Conservation (phyloP, 805 yeast species). For the Candida nanaspora region DNA sequence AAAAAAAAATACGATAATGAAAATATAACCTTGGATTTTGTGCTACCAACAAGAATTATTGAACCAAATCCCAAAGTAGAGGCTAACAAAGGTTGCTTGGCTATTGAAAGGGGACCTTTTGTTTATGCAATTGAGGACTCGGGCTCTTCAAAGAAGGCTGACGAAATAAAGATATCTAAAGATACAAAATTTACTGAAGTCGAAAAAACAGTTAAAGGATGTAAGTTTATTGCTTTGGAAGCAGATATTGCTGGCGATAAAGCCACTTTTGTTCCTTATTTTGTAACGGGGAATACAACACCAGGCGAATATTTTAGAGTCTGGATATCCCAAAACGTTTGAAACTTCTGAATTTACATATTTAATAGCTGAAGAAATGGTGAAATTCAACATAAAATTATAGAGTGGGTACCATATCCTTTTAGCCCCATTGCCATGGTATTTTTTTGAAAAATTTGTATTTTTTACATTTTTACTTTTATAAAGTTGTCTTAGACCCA, state of each 20-base stretch:
- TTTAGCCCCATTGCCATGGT: too few species aligned
- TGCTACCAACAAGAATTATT: slow-evolving; percentile 8
- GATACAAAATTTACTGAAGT: slow-evolving; percentile 4
- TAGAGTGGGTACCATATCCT: too few species aligned
- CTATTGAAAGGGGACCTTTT: slow-evolving; percentile 17
- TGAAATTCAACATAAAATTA: too few species aligned
- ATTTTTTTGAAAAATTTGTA: too few species aligned
- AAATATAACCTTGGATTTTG: slow-evolving; percentile 4
- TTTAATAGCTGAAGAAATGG: too few species aligned
- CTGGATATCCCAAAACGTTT: too few species aligned
- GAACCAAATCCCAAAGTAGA: slow-evolving; percentile 11
- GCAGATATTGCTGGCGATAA: slow-evolving; percentile 4
- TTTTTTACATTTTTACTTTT: too few species aligned
- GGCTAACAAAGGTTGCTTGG: slow-evolving; percentile 14
- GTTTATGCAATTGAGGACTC: slow-evolving; percentile 14
- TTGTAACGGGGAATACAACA: slow-evolving; percentile 13
- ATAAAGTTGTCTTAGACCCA: too few species aligned
- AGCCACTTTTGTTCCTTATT: slow-evolving; percentile 13
- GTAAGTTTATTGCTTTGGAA: slow-evolving; percentile 7
- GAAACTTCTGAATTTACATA: too few species aligned
- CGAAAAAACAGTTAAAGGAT: slow-evolving; percentile 1
- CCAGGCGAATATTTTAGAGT: slow-evolving; percentile 18
- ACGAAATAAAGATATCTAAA: slow-evolving; percentile 5
- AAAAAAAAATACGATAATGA: slow-evolving; percentile 5
- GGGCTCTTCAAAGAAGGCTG: slow-evolving; percentile 5